phyloP scores from a whole-genome alignment of 257 asterid species.

The Nicotiana benthamiana region DNA sequence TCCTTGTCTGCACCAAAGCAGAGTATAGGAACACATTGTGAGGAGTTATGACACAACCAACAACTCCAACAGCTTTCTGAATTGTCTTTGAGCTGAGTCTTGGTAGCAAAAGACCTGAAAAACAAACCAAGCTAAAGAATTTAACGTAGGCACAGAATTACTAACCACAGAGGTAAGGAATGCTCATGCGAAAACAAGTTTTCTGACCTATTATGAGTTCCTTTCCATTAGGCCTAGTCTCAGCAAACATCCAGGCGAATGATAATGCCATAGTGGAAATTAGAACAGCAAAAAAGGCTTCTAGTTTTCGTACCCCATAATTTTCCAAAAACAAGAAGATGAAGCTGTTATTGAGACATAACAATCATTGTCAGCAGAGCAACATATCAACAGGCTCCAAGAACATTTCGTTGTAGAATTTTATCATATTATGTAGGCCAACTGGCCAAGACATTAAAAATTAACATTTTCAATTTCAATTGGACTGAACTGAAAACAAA shows the following conservation, averaged over 20 bases:
- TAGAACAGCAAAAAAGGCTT: constrained; percentile 66
- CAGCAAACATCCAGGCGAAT: constrained; percentile 74
- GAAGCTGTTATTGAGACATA: constrained; percentile 41
- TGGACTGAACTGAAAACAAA: not conserved
- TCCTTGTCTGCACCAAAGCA: constrained; percentile 61
- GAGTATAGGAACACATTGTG: constrained; percentile 71
- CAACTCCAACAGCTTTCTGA: constrained; percentile 66
- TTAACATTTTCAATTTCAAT: not conserved
- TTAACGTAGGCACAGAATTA: not conserved
- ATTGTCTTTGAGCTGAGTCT: constrained; percentile 50
- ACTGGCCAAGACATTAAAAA: not conserved
- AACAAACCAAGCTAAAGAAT: not conserved
- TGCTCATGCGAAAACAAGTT: not conserved
- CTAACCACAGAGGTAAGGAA: not conserved
- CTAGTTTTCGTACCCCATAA: constrained; percentile 72
- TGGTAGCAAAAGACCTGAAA: constrained; percentile 52
- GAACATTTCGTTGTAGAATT: not conserved
- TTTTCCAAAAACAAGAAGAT: constrained; percentile 69
- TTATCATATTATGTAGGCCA: not conserved
- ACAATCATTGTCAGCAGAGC: not conserved
- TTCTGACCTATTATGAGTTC: constrained; percentile 43
- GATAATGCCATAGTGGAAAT: constrained; percentile 73
- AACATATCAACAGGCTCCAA: not conserved
- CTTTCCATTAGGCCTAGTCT: constrained; percentile 43
- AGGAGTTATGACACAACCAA: constrained; percentile 73